Conservation (phyloP, 768 basidiomycete genomes). For the Hygrophorus russula region DNA sequence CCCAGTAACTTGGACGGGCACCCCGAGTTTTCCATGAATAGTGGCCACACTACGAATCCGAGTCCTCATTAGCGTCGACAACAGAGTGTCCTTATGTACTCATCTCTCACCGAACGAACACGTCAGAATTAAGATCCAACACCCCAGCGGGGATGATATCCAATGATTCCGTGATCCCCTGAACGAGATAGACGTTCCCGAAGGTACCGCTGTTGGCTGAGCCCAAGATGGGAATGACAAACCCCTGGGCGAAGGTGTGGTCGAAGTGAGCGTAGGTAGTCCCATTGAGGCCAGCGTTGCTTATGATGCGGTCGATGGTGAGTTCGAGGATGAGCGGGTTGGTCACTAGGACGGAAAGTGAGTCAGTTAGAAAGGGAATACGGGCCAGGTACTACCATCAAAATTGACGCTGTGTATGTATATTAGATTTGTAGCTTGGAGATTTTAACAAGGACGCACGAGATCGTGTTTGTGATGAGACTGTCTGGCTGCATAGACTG, state of each 20-base stretch:
- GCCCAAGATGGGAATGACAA: conserved; percentile 36
- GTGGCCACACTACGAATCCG: too few species aligned
- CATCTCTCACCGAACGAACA: conserved; percentile 11
- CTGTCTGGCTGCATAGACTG: too few species aligned
- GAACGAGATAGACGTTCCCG: conserved; percentile 40
- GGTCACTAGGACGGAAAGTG: conserved; percentile 16
- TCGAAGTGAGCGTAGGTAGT: conserved; percentile 48
- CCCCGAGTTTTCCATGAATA: too few species aligned
- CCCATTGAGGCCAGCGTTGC: conserved; percentile 38
- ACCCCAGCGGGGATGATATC: conserved; percentile 42
- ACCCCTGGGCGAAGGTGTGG: conserved; percentile 40
- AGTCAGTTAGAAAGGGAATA: background rate
- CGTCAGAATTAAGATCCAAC: conserved; percentile 37
- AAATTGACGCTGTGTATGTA: conserved; percentile 21
- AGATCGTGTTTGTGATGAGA: too few species aligned
- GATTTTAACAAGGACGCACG: too few species aligned
- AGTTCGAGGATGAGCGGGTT: conserved; percentile 36
- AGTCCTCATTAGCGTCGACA: too few species aligned
- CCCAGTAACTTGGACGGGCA: too few species aligned
- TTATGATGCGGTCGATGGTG: conserved; percentile 29
- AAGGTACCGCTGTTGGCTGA: conserved; percentile 50
- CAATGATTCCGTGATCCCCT: conserved; percentile 39
- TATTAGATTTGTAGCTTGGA: too few species aligned
- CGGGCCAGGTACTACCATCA: conserved; percentile 11
- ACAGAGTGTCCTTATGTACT: too few species aligned